Evolutionary conservation across 148 eudicot species (phyloP).

Genomic region (Persicaria maculosa): DNA sequence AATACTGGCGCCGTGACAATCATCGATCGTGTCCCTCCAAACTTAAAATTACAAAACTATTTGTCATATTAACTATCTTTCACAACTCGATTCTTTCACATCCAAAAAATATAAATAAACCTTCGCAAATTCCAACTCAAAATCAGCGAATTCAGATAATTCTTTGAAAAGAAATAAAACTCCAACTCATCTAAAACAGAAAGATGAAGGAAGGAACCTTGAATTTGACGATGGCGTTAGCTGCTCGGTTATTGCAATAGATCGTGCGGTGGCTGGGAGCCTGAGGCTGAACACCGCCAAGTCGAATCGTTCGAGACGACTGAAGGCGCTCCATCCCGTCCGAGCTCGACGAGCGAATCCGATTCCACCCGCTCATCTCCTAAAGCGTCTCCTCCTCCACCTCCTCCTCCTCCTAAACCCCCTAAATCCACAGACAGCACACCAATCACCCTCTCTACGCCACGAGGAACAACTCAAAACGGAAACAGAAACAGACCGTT

Average conservation of each 20-base stretch:
- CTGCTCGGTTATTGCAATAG: constrained; percentile 41
- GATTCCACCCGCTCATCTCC: constrained; percentile 20
- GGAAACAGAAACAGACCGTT: constrained; percentile 1
- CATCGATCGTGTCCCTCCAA: no score
- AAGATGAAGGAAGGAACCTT: constrained; percentile 25
- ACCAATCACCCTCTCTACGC: background rate
- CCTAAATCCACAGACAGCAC: background rate
- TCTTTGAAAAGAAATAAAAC: background rate
- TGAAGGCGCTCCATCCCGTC: constrained; percentile 11
- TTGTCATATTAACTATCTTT: background rate
- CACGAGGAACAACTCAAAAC: background rate
- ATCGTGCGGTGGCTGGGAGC: constrained; percentile 51
- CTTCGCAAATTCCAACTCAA: background rate
- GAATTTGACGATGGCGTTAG: constrained; percentile 36
- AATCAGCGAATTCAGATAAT: background rate
- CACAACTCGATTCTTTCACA: background rate
- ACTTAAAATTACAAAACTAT: background rate
- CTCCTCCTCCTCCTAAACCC: background rate
- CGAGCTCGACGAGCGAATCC: constrained; percentile 12
- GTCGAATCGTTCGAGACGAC: constrained; percentile 27
- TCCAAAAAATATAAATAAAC: background rate
- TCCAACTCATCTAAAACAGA: background rate
- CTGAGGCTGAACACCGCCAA: constrained; percentile 46
- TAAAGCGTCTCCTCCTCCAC: background rate
- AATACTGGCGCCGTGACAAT: background rate